Base-by-base conservation (phyloP, 1,284 basidiomycete species). In the Leccinum angustisporum region DNA sequence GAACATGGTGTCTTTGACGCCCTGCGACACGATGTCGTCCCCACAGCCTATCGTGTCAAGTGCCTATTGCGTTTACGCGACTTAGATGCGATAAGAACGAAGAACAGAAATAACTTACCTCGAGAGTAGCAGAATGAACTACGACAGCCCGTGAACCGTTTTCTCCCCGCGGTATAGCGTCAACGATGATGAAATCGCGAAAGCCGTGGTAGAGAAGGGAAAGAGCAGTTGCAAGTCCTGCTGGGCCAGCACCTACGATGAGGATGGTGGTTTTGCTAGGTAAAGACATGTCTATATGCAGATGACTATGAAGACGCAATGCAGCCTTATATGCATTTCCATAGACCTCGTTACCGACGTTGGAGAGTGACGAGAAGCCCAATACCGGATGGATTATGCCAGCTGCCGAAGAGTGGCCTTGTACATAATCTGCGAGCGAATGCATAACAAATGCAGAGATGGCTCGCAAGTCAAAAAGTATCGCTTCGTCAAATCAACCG, bases 1-100 rank as follows among this genome's bases (percentile, higher is more conserved):
- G 30, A 77, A 58, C 0, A 30, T 52, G 0, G 66, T 68, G 0
- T 61, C 61, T 59, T 78, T 78, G 18, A 72, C 76, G n/a, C 83
- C 82, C 13, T 70, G 66, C 5, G 75, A 63, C 36, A 82, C 60
- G 30, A 86, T 66, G 1, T 65, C 58, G 4, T 82, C 76, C 27
- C 78, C 79, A 60, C 80, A 80, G 7, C 74, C 79, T 4, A 86
- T 75, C 4, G 70, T 72, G 52, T 86, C 79, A 5, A 86, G 70
- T 0, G 79, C 80, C 83, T 85, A 36, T 40, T 40, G 16, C 38
- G 38, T 40, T 40, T 10, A 36, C 34, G 34, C 14, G 13, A 36
- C 34, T 36, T 14, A 36, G 34, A 36, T 36, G 34, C 34, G 34
- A 36, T 36, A 36, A 27, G 30, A 18, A n/a, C 5, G 13, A 18